Evolutionary conservation across 306 rosid genomes (phyloP), one percentile per base, ranked within the genome.

Genomic region (Pueraria montana): DNA sequence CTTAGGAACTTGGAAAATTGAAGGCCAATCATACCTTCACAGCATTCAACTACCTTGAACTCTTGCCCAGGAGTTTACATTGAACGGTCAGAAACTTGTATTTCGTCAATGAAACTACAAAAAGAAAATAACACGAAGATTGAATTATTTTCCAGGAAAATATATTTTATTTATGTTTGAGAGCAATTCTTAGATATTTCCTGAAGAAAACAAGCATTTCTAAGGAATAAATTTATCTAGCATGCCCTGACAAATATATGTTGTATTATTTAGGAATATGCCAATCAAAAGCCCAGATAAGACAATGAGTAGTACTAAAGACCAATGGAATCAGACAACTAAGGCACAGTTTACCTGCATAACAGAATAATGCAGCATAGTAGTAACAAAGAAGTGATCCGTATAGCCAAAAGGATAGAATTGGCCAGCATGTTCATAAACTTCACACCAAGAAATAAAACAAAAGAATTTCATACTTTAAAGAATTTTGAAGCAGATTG

Each of bases 81-180:
- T 49, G 70, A 45, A 43, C 45, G 5, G 30, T 30, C 40, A 58
- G 42, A 34, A 78, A 72, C 76, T 78, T 48, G 9, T 58, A 48
- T 61, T 53, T 66, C 52, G 11, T 78, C 79, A 13, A 79, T 5
- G 77, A 67, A 86, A 68, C 82, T 79, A 70, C 46, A 65, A 72
- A 23, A 17, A 38, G 75, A 61, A 49, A 32, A 70, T 20, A 48
- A 50, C 36, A 50, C 11, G 14, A n/a, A 4, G 62, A 26, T 55
- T 72, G 30, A 40, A 67, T 79, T 71, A 62, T 82, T 61, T 65
- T 14, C 21, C 11, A 2, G 20, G 38, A 34, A 30, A 32, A 45
- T 24, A 55, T 32, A 30, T 14, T 42, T 45, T 59, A 67, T 10
- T 52, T 30, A 76, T 21, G 65, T 77, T 61, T 71, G 61, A 55